Evolutionary conservation across 2,329 filamentous ascomycete genomes (phyloP), one percentile per base, ranked within the genome.

Genomic region (Talaromyces rugulosus): DNA sequence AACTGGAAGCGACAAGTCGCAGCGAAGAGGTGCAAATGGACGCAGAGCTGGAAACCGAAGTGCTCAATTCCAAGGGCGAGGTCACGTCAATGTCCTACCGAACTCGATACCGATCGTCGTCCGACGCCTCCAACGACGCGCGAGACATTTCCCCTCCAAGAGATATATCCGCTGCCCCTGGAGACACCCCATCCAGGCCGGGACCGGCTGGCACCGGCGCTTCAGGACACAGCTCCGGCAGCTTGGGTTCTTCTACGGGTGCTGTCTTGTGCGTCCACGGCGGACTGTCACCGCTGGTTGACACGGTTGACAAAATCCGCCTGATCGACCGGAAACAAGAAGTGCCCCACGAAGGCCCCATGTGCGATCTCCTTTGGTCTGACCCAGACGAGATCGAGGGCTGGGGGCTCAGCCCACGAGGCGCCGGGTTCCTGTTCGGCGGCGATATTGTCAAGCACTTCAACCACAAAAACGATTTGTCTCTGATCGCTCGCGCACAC

Each of bases 291-390:
- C 95, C 95, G 1, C 82, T 97, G 11, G 91, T 99, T 63, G 93
- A 98, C 74, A 91, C 87, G 28, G 90, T 99, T 54, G 94, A 99
- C 74, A 96, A 96, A 78, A 99, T 99, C 73, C 86, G 95, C 27
- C 82, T 98, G 14, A 85, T 99, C 27, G 96, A 99, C 75, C 88
- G 94, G 65, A 98, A 98, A 77, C 95, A 99, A 78, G 95, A 99
- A 79, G 95, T 99, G 0, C 95, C 95, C 0, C 95, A 99, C 73
- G 95, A 99, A 79, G 95, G 95, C 61, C 92, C 95, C 72, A 99
- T 99, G 95, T 99, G 95, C 77, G 95, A 99, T 76, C 83, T 99
- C 0, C 84, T 99, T 2, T 99, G 95, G 95, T 97, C 92, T 0
- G 95, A 99, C 72, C 95, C 95, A 0, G 95, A 99, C 75, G 95